Evolutionary conservation across 2,329 filamentous ascomycete species (phyloP).

Genomic region (Graphilbum ipis-grandicollis): DNA sequence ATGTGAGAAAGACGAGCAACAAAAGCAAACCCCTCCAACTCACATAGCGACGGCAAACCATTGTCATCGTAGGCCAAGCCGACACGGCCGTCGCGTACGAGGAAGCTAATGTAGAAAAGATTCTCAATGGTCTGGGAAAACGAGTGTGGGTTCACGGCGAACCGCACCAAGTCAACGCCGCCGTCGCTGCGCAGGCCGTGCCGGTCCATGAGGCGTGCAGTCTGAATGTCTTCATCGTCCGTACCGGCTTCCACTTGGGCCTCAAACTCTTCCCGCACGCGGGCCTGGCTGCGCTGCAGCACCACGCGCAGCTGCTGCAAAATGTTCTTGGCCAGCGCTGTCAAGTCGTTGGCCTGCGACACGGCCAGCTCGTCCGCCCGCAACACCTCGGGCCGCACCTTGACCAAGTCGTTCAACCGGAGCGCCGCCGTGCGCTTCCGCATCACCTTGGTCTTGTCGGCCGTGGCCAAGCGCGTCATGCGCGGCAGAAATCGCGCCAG

Average conservation of each 20-base stretch:
- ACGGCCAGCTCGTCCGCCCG: slow-evolving; percentile 55
- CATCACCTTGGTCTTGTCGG: slow-evolving; percentile 62
- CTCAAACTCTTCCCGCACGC: slow-evolving; percentile 19
- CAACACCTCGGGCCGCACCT: slow-evolving; percentile 65
- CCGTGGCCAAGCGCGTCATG: slow-evolving; percentile 72
- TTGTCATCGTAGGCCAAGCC: slow-evolving; percentile 57
- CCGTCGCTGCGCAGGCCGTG: slow-evolving; percentile 49
- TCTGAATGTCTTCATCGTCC: slow-evolving; percentile 23
- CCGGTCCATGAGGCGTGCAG: slow-evolving; percentile 31
- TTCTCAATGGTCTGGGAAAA: slow-evolving; percentile 96
- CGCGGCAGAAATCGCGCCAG: slow-evolving; percentile 63
- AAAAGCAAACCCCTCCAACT: slow-evolving; percentile 19
- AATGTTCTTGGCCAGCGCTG: slow-evolving; percentile 56
- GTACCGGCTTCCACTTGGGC: slow-evolving; percentile 19
- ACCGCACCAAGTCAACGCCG: slow-evolving; percentile 66
- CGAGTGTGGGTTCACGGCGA: slow-evolving; percentile 75
- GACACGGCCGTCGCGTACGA: slow-evolving; percentile 73
- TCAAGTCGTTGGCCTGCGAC: slow-evolving; percentile 64
- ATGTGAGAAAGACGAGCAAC: background rate
- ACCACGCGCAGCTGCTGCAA: slow-evolving; percentile 38
- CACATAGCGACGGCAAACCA: slow-evolving; percentile 65
- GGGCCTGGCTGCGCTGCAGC: slow-evolving; percentile 27
- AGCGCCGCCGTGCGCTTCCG: slow-evolving; percentile 56
- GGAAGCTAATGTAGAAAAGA: slow-evolving; percentile 87
- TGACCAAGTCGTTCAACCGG: slow-evolving; percentile 46